Percentiles rank a stretch among this genome's conserved stretches.
Evolutionary conservation across 2,329 filamentous ascomycete species (phyloP).

Genomic region (Aspergillus novoparasiticus): DNA sequence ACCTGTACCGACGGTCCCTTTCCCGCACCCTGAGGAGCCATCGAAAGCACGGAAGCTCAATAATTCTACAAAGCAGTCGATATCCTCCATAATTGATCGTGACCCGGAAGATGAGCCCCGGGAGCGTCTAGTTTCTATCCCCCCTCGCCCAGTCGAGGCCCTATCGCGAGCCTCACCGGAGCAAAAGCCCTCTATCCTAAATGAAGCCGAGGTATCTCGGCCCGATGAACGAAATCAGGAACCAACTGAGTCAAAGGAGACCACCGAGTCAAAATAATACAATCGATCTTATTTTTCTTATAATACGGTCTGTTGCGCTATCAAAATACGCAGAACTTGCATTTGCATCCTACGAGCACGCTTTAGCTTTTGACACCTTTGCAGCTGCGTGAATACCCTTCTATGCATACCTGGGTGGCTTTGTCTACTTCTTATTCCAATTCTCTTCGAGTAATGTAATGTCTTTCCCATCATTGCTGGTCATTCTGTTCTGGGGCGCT

Average conservation of each 20-base stretch:
- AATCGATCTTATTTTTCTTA: conserved; percentile 3
- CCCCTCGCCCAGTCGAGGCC: conserved; percentile 23
- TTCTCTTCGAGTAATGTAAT: conserved; percentile 24
- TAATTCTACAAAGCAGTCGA: conserved; percentile 41
- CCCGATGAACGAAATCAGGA: conserved; percentile 26
- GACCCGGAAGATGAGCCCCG: conserved; percentile 29
- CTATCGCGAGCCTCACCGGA: conserved; percentile 22
- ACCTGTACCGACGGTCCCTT: conserved; percentile 16
- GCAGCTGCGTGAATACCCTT: conserved; percentile 25
- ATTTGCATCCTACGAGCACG: conserved; percentile 21
- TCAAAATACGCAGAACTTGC: conserved; percentile 14
- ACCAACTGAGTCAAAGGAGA: conserved; percentile 28
- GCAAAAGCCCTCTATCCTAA: conserved; percentile 9
- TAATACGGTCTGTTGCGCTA: conserved; percentile 13
- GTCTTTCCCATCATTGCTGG: conserved; percentile 12
- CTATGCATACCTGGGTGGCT: conserved; percentile 21
- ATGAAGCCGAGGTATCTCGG: conserved; percentile 15
- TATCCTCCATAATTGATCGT: conserved; percentile 44
- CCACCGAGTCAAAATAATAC: conserved; percentile 22
- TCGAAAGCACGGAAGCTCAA: conserved; percentile 23
- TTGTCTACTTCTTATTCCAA: conserved; percentile 14
- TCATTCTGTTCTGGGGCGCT: conserved; percentile 11
- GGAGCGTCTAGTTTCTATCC: conserved; percentile 23
- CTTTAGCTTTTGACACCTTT: conserved; percentile 13
- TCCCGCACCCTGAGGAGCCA: conserved; percentile 19